A percentile compares a stretch with the other conserved stretches of the same genome.
phyloP scores from a whole-genome alignment of 2,329 filamentous ascomycete species.

The Venturia carpophila region DNA sequence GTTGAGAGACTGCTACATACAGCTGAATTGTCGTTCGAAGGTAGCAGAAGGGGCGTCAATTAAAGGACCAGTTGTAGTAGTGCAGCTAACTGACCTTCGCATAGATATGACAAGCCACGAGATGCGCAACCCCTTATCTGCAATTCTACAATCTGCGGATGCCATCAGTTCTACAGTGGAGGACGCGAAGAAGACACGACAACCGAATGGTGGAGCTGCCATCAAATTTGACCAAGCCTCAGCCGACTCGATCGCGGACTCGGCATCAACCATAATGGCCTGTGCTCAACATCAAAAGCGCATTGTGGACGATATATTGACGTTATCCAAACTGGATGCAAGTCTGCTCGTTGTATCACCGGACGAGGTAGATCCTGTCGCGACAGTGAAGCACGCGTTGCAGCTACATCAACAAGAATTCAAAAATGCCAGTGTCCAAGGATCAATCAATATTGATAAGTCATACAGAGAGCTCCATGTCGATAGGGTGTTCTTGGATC shows the following conservation, averaged over 20 bases:
- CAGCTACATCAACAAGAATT: slow-evolving; percentile 17
- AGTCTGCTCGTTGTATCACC: slow-evolving; percentile 17
- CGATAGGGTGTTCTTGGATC: slow-evolving; percentile 17
- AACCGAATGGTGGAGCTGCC: slow-evolving; percentile 16
- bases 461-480: slow-evolving; percentile 16
- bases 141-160: slow-evolving; percentile 17
- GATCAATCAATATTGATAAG: slow-evolving; percentile 2
- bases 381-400: slow-evolving; percentile 6
- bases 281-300: slow-evolving; percentile 42
- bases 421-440: slow-evolving; percentile 3
- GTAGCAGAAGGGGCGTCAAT: no score
- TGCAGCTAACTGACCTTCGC: not conserved
- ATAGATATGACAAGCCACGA: slow-evolving; percentile 14
- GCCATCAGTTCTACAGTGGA: slow-evolving; percentile 11
- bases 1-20: no score
- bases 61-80: not conserved
- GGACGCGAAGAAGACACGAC: not conserved
- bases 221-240: slow-evolving; percentile 22
- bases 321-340: slow-evolving; percentile 16
- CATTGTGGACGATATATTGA: slow-evolving; percentile 26
- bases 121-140: slow-evolving; percentile 21
- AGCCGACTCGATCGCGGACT: slow-evolving; percentile 28
- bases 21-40: no score
- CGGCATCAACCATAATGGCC: slow-evolving; percentile 34
- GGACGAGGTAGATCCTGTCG: slow-evolving; percentile 3